Base-by-base conservation (phyloP, 2,329 filamentous ascomycete species). In the Colletotrichum navitas region DNA sequence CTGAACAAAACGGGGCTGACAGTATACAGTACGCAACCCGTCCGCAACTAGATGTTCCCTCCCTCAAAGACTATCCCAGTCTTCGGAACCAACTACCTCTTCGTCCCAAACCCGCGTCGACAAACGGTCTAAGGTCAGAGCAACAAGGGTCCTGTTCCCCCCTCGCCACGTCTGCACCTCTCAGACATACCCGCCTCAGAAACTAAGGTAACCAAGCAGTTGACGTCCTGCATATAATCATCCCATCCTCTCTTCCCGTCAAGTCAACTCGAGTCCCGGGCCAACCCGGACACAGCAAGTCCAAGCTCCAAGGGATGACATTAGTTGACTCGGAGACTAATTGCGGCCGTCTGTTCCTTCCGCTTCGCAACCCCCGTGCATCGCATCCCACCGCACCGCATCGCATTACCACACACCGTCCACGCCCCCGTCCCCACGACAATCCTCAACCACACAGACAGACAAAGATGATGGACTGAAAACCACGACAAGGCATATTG, bases 361-460 rank as follows among this genome's bases (percentile, higher is more conserved):
- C 68, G 52, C 66, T 68, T 71, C 66, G 59, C 64, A 71, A 41
- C 51, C 58, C 51, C 59, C 59, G 54, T 71, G 68, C 68, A 63
- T 63, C 64, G 43, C 63, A 34, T 47, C 45, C 21, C 14, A 55
- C 24, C 52, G 29, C 52, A 55, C 32, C 52, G 29, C 52, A 36
- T 32, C 52, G 41, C 63, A 65, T 66, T 51, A 32, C 32, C 61
- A 63, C 39, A 43, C 51, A 49, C 63, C 54, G 41, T 66, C 63
- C 21, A 26, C 21, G 51, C n/a, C 29, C 21, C n/a, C 41, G n/a
- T 61, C 21, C 34, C 56, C 56, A 32, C 18, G 41, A 32, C 29
- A 47, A 26, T 18, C 41, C 56, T 26, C 63, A 62, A 67, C 68
- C 68, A 66, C 32, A 61, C 68, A 51, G 43, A 12, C 32, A 55